Conservation (phyloP, 129 eudicot species). For the Helianthus tuberosus region DNA sequence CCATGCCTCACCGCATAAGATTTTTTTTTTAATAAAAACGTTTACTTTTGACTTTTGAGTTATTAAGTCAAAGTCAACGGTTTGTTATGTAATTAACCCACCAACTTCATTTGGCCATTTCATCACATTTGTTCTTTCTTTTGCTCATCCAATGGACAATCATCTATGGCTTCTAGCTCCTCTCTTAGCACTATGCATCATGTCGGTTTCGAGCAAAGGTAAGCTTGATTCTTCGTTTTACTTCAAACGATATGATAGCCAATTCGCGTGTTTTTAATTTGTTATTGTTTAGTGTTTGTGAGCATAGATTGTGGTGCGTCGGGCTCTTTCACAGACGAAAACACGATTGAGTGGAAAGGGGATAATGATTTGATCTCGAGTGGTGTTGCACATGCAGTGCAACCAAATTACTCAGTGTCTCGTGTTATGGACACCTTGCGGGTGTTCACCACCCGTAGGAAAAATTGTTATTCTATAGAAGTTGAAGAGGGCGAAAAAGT, state of each 20-base stretch:
- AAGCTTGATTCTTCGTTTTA: not conserved
- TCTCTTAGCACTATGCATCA: slow-evolving; percentile 10
- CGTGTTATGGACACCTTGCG: slow-evolving; percentile 53
- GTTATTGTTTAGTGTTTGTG: slow-evolving; percentile 34
- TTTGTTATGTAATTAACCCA: not conserved
- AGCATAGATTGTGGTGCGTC: slow-evolving; percentile 64
- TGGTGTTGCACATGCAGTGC: slow-evolving; percentile 46
- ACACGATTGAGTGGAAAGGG: slow-evolving; percentile 49
- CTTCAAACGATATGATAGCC: not conserved
- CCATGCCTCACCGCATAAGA: not conserved
- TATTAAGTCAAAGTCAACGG: not conserved
- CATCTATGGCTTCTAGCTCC: slow-evolving; percentile 24
- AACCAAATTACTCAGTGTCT: slow-evolving; percentile 35
- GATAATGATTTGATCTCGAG: slow-evolving; percentile 38
- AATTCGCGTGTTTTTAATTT: not conserved
- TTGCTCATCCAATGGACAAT: slow-evolving; percentile 16
- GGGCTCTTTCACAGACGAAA: slow-evolving; percentile 41
- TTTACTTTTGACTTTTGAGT: slow-evolving; percentile 8
- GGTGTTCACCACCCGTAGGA: slow-evolving; percentile 51
- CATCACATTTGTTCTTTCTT: slow-evolving; percentile 16
- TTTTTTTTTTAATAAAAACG: not conserved
- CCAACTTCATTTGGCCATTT: slow-evolving; percentile 2
- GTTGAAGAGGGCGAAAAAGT: slow-evolving; percentile 36
- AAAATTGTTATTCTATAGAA: slow-evolving; percentile 47
- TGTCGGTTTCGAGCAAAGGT: slow-evolving; percentile 27